Percentiles rank a stretch among this genome's conserved stretches.
phyloP scores from a whole-genome alignment of 2,329 filamentous ascomycete species.

The Uncinocarpus reesii region DNA sequence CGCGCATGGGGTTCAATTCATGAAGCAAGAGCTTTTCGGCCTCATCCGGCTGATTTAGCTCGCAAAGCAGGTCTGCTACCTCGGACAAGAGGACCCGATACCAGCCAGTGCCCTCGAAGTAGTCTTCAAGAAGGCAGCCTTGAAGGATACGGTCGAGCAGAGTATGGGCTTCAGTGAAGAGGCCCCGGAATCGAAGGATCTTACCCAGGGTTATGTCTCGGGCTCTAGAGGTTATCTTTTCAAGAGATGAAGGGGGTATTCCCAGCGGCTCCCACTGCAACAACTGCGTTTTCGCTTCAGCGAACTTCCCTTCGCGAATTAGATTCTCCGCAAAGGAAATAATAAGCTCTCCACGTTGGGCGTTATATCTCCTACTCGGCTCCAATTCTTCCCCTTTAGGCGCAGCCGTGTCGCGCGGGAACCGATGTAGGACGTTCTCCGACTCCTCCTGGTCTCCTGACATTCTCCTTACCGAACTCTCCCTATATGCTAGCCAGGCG shows the following conservation, averaged over 20 bases:
- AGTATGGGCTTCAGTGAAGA: background rate
- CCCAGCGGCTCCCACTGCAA: constrained; percentile 9
- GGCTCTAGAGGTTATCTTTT: constrained; percentile 6
- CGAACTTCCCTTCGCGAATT: constrained; percentile 14
- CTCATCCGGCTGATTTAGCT: constrained; percentile 7
- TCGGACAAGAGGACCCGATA: constrained; percentile 12
- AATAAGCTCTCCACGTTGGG: constrained; percentile 14
- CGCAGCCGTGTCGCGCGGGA: background rate
- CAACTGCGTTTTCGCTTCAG: constrained; percentile 14
- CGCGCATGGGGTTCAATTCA: background rate
- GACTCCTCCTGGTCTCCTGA: background rate
- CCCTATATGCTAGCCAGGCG: constrained; percentile 2
- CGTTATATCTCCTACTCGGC: constrained; percentile 11
- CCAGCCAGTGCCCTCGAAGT: constrained; percentile 12
- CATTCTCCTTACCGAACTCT: background rate
- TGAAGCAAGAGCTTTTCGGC: constrained; percentile 7
- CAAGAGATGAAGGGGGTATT: constrained; percentile 4
- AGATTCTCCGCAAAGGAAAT: constrained; percentile 15
- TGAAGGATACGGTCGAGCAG: constrained; percentile 4
- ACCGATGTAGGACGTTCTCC: background rate
- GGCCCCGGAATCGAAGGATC: constrained; percentile 11
- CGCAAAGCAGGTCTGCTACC: constrained; percentile 11
- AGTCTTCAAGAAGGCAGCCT: background rate
- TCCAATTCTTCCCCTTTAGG: background rate
- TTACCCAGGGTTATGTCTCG: constrained; percentile 10